Percentiles rank a stretch among this genome's conserved stretches.
Conservation (phyloP, 495 filamentous ascomycete species). For the Xylaria palmicola region DNA sequence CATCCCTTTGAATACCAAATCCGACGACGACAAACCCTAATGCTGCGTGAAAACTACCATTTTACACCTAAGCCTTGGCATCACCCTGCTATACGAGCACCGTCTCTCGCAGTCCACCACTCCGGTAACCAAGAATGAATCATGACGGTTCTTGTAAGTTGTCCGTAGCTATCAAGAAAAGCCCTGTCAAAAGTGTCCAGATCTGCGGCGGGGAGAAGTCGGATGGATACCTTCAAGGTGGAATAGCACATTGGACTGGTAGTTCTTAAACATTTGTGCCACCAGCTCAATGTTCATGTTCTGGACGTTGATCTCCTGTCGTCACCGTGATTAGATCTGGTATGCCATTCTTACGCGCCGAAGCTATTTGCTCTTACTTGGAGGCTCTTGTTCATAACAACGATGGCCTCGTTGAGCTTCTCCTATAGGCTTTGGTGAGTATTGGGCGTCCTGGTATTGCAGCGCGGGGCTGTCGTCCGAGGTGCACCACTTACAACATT, state of each 20-base stretch:
- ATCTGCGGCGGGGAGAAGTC: neutral
- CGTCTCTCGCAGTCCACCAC: neutral
- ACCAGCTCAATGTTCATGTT: conserved; percentile 99
- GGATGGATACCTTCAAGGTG: conserved; percentile 80
- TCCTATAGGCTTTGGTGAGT: conserved; percentile 59
- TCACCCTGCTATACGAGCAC: neutral
- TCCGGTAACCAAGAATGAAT: conserved; percentile 12
- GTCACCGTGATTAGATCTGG: neutral
- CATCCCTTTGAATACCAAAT: neutral
- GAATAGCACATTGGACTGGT: conserved; percentile 95
- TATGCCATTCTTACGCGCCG: neutral
- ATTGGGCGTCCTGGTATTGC: neutral
- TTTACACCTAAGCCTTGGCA: neutral
- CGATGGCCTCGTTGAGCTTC: conserved; percentile 93
- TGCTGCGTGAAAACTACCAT: neutral
- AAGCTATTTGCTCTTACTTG: conserved; percentile 55
- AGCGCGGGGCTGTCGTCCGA: neutral
- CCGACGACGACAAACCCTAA: neutral
- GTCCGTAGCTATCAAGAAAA: conserved; percentile 66
- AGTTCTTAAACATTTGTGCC: conserved; percentile 99
- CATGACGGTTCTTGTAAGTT: conserved; percentile 76
- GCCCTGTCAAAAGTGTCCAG: neutral
- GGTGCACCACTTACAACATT: conserved; percentile 72
- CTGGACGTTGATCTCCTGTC: conserved; percentile 91
- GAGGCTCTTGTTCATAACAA: conserved; percentile 86